Evolutionary conservation across 2,329 filamentous ascomycete species (phyloP), one percentile per base, ranked within the genome.

Genomic region (Aspergillus sp.): DNA sequence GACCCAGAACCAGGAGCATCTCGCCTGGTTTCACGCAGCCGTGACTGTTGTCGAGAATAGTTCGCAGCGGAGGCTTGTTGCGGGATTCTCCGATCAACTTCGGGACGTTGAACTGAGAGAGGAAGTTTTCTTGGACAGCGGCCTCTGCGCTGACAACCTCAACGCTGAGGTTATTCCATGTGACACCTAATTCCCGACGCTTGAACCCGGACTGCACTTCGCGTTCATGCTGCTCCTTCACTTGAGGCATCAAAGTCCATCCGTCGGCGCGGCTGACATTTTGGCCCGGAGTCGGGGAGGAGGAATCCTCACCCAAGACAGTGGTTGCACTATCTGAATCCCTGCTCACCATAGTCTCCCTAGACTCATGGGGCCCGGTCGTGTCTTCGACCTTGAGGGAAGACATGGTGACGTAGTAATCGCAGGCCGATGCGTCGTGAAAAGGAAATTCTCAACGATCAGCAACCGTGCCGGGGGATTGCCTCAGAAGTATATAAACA

Each of bases 1-100:
- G 80, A 3, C 88, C 88, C 0, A 90, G 77, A 0, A 90, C 87
- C 0, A 90, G 75, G 1, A 90, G 73, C 88, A 90, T 89, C 72
- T 90, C 87, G 19, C 87, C 89, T 0, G 88, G 87, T 69, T 87
- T 86, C 51, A 91, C 84, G 63, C 86, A 89, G 11, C 88, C 88
- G 68, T 86, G 83, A 57, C 82, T 84, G 64, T 84, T 80, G 53
- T 88, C 81, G 21, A 91, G 73, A 46, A 91, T 86, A 0, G 84
- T 87, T 61, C 83, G 84, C 19, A 88, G 72, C 0, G 87, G 84
- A 0, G 83, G 81, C 64, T 84, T 86, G 44, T 76, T 77, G 62
- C 76, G 77, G 56, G 75, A 76, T 62, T 86, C 85, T 63, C 77
- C 81, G 62, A 82, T 63, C n/a, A 80, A 74, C 37, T 82, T 77